Evolutionary conservation across 495 filamentous ascomycete species (phyloP).

Genomic region (Penicillium argentinense): DNA sequence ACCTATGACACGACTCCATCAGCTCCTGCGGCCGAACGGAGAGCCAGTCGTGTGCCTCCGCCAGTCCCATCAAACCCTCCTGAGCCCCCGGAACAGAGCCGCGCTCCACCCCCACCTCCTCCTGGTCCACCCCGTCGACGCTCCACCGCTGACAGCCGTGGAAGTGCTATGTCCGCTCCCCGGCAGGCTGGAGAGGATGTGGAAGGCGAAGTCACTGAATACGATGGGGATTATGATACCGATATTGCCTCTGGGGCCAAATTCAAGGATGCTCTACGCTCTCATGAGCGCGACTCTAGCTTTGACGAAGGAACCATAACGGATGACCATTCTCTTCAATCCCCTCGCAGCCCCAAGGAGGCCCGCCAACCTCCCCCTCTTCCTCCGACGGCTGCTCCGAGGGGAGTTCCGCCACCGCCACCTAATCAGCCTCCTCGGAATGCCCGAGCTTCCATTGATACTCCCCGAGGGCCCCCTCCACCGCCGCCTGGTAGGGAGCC

Average conservation of each 20-base stretch:
- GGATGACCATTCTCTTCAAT: slow-evolving; percentile 52
- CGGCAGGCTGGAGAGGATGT: slow-evolving; percentile 57
- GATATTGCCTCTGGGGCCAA: slow-evolving; percentile 89
- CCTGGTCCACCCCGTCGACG: slow-evolving; percentile 59
- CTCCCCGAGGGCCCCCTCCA: slow-evolving; percentile 69
- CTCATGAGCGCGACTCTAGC: slow-evolving; percentile 76
- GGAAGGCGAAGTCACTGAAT: slow-evolving; percentile 85
- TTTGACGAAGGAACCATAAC: slow-evolving; percentile 57
- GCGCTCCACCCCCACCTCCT: slow-evolving; percentile 79
- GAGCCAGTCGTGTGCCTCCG: slow-evolving; percentile 53
- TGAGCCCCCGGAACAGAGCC: slow-evolving; percentile 54
- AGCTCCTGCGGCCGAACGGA: slow-evolving; percentile 41
- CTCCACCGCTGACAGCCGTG: slow-evolving; percentile 57
- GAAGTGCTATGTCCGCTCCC: slow-evolving; percentile 34
- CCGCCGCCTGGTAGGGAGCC: slow-evolving; percentile 46
- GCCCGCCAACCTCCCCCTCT: slow-evolving; percentile 58
- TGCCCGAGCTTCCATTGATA: slow-evolving; percentile 59
- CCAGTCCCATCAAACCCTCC: slow-evolving; percentile 49
- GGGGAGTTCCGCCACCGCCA: slow-evolving; percentile 55
- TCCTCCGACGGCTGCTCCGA: slow-evolving; percentile 51
- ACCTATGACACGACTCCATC: slow-evolving; percentile 49
- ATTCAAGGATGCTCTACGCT: slow-evolving; percentile 87
- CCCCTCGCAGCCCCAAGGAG: slow-evolving; percentile 47
- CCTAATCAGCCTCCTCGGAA: slow-evolving; percentile 49
- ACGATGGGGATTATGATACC: slow-evolving; percentile 97